Percentiles rank a stretch among this genome's conserved stretches.
Conservation (phyloP, 2,329 filamentous ascomycete species). For the Tetracladium maxilliforme region DNA sequence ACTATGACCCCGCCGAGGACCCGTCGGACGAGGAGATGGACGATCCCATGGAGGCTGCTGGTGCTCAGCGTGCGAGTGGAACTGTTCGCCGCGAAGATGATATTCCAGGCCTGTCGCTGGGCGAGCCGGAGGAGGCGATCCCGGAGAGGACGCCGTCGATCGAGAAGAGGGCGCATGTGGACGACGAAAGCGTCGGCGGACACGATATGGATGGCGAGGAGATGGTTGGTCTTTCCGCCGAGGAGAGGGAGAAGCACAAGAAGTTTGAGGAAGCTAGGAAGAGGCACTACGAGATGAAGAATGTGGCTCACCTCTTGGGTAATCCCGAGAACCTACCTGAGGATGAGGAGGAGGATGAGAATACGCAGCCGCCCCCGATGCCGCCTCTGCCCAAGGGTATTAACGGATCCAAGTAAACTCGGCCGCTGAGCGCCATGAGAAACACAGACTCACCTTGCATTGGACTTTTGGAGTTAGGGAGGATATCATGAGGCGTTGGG, state of each 20-base stretch:
- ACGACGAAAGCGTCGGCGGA: conserved; percentile 36
- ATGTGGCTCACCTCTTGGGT: conserved; percentile 76
- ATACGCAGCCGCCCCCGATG: conserved; percentile 13
- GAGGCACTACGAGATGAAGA: conserved; percentile 98
- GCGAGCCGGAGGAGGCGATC: conserved; percentile 72
- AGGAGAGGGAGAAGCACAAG: conserved; percentile 81
- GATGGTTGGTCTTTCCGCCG: conserved; percentile 38
- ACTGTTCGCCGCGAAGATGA: conserved; percentile 57
- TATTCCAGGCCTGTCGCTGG: conserved; percentile 82
- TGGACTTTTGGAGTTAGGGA: background rate
- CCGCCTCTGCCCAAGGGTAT: conserved; percentile 22
- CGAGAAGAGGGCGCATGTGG: conserved; percentile 74
- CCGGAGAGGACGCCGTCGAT: conserved; percentile 27
- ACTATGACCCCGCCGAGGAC: conserved; percentile 82
- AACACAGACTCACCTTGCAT: background rate
- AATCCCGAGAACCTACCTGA: conserved; percentile 53
- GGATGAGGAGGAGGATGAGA: conserved; percentile 40
- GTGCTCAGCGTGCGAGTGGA: conserved; percentile 7
- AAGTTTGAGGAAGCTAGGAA: conserved; percentile 85
- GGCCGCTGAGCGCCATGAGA: background rate
- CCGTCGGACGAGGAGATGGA: conserved; percentile 57
- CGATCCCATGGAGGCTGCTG: conserved; percentile 23
- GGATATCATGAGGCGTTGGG: background rate
- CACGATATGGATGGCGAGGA: conserved; percentile 45
- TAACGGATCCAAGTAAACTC: conserved; percentile 13